These are phyloP conservation scores for Pseudoturritis turrita DNA, from an alignment of 345 rosid genomes.

Conservation along the genomic window DNA sequence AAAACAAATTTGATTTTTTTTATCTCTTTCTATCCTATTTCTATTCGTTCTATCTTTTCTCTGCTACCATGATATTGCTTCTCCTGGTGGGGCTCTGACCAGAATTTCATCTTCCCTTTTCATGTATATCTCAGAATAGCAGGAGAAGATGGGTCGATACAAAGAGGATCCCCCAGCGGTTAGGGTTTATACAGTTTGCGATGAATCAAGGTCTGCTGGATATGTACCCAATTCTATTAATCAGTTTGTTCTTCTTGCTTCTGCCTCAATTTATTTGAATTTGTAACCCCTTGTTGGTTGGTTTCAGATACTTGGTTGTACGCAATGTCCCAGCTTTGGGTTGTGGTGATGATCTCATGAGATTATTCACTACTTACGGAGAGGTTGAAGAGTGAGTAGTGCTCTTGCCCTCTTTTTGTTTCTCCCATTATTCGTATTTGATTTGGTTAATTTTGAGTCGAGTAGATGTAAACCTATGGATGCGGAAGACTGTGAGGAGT, in stretches of 20 bases:
- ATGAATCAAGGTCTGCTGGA: conserved; percentile 62
- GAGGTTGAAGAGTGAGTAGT: conserved; percentile 74
- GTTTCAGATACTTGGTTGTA: conserved; percentile 62
- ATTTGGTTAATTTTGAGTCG: neutral
- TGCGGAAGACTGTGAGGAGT: conserved; percentile 75
- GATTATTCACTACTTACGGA: conserved; percentile 64
- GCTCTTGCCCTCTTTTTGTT: neutral
- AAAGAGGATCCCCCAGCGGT: conserved; percentile 63
- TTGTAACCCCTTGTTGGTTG: neutral
- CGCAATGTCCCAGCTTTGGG: conserved; percentile 93
- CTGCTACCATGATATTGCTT: no score
- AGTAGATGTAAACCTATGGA: conserved; percentile 85
- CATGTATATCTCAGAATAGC: no score
- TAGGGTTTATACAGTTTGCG: conserved; percentile 83
- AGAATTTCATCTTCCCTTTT: no score
- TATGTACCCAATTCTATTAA: neutral
- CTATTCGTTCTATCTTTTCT: no score
- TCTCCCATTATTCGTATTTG: neutral
- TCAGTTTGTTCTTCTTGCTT: neutral
- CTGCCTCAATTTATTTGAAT: neutral
- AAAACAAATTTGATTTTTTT: no score
- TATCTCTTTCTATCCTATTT: no score
- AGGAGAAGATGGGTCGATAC: conserved; percentile 54
- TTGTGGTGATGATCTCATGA: conserved; percentile 79
- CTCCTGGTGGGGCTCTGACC: no score